A percentile compares a stretch with the other conserved stretches of the same genome.
phyloP scores from a whole-genome alignment of 2,329 filamentous ascomycete genomes.

The Aspergillus sp. region DNA sequence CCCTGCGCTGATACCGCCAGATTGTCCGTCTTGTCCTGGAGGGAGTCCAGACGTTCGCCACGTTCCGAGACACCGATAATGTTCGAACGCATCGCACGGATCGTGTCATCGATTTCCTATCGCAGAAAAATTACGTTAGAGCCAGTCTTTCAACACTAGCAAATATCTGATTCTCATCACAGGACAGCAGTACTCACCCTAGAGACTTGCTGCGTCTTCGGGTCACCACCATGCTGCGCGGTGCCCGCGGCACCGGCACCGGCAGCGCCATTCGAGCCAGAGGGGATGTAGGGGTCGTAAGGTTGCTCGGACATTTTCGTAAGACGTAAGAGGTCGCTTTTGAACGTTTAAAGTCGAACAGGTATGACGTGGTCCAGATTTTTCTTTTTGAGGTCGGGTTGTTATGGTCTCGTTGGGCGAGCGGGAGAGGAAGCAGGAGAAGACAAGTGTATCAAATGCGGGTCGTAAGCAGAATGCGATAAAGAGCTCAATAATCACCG shows the following conservation, averaged over 20 bases:
- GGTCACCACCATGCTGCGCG: slow-evolving; percentile 48
- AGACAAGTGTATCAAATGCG: neutral
- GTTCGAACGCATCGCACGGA: slow-evolving; percentile 93
- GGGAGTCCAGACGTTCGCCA: slow-evolving; percentile 77
- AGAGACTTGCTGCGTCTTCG: slow-evolving; percentile 68
- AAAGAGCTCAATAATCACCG: neutral
- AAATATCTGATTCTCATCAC: neutral
- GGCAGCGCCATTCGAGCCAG: slow-evolving; percentile 47
- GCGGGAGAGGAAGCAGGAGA: neutral
- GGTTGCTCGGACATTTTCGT: slow-evolving; percentile 56
- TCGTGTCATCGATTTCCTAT: slow-evolving; percentile 96
- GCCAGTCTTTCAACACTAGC: neutral
- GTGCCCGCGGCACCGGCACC: slow-evolving; percentile 45
- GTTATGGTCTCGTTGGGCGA: neutral
- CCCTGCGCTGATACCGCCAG: slow-evolving; percentile 87
- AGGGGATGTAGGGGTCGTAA: slow-evolving; percentile 86
- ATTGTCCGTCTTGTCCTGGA: slow-evolving; percentile 91
- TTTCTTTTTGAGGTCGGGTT: neutral
- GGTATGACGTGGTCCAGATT: neutral
- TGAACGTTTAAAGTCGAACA: neutral
- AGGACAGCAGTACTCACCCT: slow-evolving; percentile 57
- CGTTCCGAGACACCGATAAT: slow-evolving; percentile 94
- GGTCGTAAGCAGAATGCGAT: neutral
- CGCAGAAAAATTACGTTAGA: slow-evolving; percentile 3
- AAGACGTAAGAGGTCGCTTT: neutral